A percentile compares a stretch with the other conserved stretches of the same genome.
These are phyloP conservation scores for Ophiostoma tasmaniense DNA, from an alignment of 2,329 filamentous ascomycete species.

Conservation along the genomic window DNA sequence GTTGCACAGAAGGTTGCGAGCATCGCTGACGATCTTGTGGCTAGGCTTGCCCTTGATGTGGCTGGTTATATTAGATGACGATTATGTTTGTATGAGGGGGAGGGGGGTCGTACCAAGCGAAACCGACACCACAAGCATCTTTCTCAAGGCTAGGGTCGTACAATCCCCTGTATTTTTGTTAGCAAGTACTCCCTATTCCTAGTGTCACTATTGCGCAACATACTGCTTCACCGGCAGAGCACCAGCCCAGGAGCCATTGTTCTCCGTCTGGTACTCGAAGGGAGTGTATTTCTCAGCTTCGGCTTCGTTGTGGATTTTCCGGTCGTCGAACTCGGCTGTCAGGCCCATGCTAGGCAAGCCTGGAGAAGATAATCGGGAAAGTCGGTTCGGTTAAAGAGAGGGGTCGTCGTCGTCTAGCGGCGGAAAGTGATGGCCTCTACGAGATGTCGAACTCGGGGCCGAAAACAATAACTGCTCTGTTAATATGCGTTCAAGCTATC, in stretches of 20 bases:
- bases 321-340: slow-evolving; percentile 59
- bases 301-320: slow-evolving; percentile 53
- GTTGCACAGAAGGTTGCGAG: slow-evolving; percentile 88
- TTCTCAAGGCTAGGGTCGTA: slow-evolving; percentile 96
- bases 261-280: slow-evolving; percentile 83
- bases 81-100: neutral
- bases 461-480: neutral
- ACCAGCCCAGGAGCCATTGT: slow-evolving; percentile 83
- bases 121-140: slow-evolving; percentile 98
- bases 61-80: slow-evolving; percentile 36
- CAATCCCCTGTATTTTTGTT: slow-evolving; percentile 51
- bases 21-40: slow-evolving; percentile 99
- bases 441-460: neutral
- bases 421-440: neutral
- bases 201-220: slow-evolving; percentile 20
- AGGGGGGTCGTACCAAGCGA: slow-evolving; percentile 49
- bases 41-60: slow-evolving; percentile 96
- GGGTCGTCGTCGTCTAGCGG: slow-evolving; percentile 6
- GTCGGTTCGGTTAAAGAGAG: neutral
- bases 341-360: slow-evolving; percentile 61
- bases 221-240: slow-evolving; percentile 91
- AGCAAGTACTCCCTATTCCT: neutral
- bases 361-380: neutral
- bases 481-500: neutral
- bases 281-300: slow-evolving; percentile 51